Evolutionary conservation across 257 asterid genomes (phyloP).

Genomic region (Striga asiatica): DNA sequence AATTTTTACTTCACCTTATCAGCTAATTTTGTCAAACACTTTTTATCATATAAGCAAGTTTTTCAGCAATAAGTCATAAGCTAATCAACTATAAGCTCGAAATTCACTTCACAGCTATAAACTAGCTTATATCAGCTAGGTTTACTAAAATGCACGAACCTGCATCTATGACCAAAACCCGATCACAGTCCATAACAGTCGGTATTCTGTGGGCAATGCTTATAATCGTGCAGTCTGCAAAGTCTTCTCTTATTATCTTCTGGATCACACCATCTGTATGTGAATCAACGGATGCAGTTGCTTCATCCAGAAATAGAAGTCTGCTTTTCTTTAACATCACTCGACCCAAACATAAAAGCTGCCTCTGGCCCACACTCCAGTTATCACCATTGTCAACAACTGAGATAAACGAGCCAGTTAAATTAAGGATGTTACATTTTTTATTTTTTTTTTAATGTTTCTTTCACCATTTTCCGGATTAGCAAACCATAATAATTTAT

Average conservation of each 20-base stretch:
- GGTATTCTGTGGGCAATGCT: constrained; percentile 98
- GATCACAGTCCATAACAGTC: constrained; percentile 90
- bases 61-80: no score
- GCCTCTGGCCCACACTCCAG: constrained; percentile 99
- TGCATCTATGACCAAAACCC: constrained; percentile 85
- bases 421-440: background rate
- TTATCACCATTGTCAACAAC: constrained; percentile 86
- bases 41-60: no score
- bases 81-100: no score
- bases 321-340: constrained; percentile 87
- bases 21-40: no score
- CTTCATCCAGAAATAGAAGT: constrained; percentile 88
- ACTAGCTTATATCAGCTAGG: no score
- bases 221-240: constrained; percentile 68
- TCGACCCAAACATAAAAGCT: constrained; percentile 87
- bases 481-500: background rate
- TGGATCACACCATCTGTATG: constrained; percentile 87
- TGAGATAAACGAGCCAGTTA: constrained; percentile 1
- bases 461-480: background rate
- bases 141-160: constrained; percentile 33
- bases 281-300: constrained; percentile 97
- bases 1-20: no score
- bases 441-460: background rate
- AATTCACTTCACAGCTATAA: no score
- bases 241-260: constrained; percentile 87